A percentile compares a stretch with the other conserved stretches of the same genome.
phyloP scores from a whole-genome alignment of 2,329 filamentous ascomycete genomes.

The Colletotrichum somersetense region DNA sequence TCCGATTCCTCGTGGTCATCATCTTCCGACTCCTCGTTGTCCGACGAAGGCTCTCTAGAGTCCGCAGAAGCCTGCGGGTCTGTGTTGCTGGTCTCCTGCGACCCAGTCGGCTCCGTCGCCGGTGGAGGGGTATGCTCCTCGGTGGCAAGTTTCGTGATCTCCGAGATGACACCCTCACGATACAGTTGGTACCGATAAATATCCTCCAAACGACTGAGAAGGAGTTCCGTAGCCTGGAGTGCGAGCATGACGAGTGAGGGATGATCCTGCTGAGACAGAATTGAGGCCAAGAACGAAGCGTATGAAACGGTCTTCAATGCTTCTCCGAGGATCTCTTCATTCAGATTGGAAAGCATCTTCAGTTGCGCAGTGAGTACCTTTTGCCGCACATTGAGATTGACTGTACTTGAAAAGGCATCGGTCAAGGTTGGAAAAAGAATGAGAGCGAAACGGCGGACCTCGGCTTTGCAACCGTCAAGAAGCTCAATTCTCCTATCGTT shows the following conservation, averaged over 20 bases:
- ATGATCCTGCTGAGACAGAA: slow-evolving; percentile 95
- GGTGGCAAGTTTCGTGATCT: slow-evolving; percentile 84
- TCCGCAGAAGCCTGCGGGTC: slow-evolving; percentile 33
- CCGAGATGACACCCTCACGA: slow-evolving; percentile 92
- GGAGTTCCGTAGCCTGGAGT: slow-evolving; percentile 88
- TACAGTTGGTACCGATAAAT: slow-evolving; percentile 98
- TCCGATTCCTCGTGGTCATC: slow-evolving; percentile 63
- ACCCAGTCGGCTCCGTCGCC: slow-evolving; percentile 49
- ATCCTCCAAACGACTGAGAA: slow-evolving; percentile 84
- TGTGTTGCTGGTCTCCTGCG: slow-evolving; percentile 19
- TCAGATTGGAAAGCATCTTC: slow-evolving; percentile 98
- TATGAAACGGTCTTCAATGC: slow-evolving; percentile 90
- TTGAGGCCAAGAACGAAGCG: slow-evolving; percentile 94
- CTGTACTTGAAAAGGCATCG: slow-evolving; percentile 96
- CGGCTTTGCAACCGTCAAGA: slow-evolving; percentile 82
- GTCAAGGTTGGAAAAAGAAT: slow-evolving; percentile 95
- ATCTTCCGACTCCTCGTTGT: slow-evolving; percentile 64
- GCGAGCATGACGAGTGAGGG: slow-evolving; percentile 87
- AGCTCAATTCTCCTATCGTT: slow-evolving; percentile 88
- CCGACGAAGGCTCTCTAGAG: slow-evolving; percentile 51
- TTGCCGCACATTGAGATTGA: slow-evolving; percentile 93
- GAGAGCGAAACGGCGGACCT: slow-evolving; percentile 91
- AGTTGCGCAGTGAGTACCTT: slow-evolving; percentile 96
- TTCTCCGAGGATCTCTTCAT: slow-evolving; percentile 85
- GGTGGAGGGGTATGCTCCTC: slow-evolving; percentile 53